Base-by-base conservation (phyloP, 495 filamentous ascomycete species). In the Penicillium desertorum region DNA sequence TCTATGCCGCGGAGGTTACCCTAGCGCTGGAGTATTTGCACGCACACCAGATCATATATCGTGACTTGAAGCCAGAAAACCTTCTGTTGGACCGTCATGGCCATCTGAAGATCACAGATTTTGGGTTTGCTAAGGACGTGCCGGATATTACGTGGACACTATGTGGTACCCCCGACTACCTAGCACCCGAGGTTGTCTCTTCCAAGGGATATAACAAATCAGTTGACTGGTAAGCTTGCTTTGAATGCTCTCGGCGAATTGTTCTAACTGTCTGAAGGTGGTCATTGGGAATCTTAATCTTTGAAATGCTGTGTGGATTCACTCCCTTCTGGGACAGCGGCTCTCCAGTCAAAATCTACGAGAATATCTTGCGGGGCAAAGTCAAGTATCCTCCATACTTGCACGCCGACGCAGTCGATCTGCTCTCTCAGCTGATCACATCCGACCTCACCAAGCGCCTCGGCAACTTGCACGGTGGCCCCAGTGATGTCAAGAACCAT, bases 151-250 rank as follows among this genome's bases (percentile, higher is more conserved):
- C 94, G 17, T 98, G 95, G 95, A 98, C 94, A 30, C 81, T 98
- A 25, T 98, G 94, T 71, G 94, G 94, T 53, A 98, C 94, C 20
- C 94, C 94, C n/a, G 94, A 98, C 74, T 98, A 98, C 69, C 83
- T 98, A 36, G 94, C 94, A 2, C 94, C 94, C 1, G 94, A 98
- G 71, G 95, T 98, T 14, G 95, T 98, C 14, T 88, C 91, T 20
- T 94, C 90, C 61, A 98, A 98, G 77, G 94, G 94, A 29, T 98
- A 98, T 75, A 98, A 98, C 75, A 98, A 98, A 74, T 96, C 92
- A 5, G 94, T 98, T 8, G 94, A 98, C 70, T 98, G 94, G 94
- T 98, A 78, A 76, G 89, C 71, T 37, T 54, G 4, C 36, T 23
- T 27, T 36, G 20, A 9, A 17, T 44, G 25, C 22, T 51, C 14